These are phyloP conservation scores for Globisporangium radiosum DNA, from an alignment of 352 stramenopile genomes.

Conservation along the genomic window DNA sequence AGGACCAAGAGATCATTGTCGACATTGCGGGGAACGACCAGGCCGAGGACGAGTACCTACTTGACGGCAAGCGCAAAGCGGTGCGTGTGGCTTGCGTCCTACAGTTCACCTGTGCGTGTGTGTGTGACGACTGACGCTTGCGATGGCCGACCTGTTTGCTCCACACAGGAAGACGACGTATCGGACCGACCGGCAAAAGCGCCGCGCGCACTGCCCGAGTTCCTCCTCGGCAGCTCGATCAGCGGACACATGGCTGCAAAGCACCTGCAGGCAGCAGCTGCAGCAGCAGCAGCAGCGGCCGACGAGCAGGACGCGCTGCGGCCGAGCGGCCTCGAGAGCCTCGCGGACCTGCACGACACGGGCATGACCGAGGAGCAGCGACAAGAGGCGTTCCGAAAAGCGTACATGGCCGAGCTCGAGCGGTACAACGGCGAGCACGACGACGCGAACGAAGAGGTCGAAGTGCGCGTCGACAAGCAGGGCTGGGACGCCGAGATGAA, in stretches of 20 bases:
- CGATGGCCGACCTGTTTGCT: too few relatives aligned
- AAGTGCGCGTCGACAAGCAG: conserved; percentile 76
- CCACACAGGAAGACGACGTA: conserved; percentile 40
- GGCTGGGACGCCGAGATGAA: conserved; percentile 84
- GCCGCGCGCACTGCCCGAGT: conserved; percentile 66
- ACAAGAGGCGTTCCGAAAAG: conserved; percentile 76
- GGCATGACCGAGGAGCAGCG: conserved; percentile 78
- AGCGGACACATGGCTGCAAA: conserved; percentile 84
- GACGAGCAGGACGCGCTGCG: conserved; percentile 28
- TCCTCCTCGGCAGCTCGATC: conserved; percentile 79
- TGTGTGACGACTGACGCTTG: not conserved
- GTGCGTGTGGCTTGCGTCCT: conserved; percentile 13
- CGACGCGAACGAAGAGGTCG: conserved; percentile 58
- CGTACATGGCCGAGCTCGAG: conserved; percentile 78
- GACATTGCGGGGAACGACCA: conserved; percentile 77
- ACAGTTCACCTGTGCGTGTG: not conserved
- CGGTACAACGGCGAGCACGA: conserved; percentile 84
- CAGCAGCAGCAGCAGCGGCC: conserved; percentile 12
- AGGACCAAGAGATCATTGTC: conserved; percentile 83
- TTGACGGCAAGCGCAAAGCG: conserved; percentile 60
- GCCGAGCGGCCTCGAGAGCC: conserved; percentile 35
- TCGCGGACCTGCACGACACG: conserved; percentile 48
- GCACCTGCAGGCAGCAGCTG: conserved; percentile 41
- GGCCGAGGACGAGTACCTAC: conserved; percentile 74
- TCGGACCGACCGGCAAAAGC: conserved; percentile 46